These are phyloP conservation scores for Phytophthora chlamydospora DNA, from an alignment of 352 stramenopile genomes.

Conservation along the genomic window DNA sequence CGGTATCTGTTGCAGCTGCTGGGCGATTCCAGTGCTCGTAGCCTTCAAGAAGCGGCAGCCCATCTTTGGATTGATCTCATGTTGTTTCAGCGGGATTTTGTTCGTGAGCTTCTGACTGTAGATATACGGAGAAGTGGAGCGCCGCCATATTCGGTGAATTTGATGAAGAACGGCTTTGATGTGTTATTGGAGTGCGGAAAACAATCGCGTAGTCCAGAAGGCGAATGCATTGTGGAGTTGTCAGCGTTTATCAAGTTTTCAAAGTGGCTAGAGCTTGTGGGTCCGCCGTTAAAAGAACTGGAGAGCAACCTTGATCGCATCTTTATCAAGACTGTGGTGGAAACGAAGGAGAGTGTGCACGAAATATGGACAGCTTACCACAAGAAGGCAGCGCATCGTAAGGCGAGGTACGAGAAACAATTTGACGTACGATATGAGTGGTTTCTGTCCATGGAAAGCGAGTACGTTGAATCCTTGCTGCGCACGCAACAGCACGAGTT, in stretches of 20 bases:
- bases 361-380: slow-evolving; percentile 57
- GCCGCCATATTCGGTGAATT: slow-evolving; percentile 68
- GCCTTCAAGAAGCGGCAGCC: slow-evolving; percentile 55
- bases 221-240: slow-evolving; percentile 17
- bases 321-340: slow-evolving; percentile 59
- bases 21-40: slow-evolving; percentile 28
- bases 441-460: slow-evolving; percentile 42
- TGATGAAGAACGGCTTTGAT: slow-evolving; percentile 85
- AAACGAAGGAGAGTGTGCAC: slow-evolving; percentile 58
- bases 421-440: slow-evolving; percentile 51
- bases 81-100: slow-evolving; percentile 55
- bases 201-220: slow-evolving; percentile 11
- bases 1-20: slow-evolving; percentile 68
- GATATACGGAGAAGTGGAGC: slow-evolving; percentile 60
- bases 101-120: slow-evolving; percentile 64
- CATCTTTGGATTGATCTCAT: slow-evolving; percentile 78
- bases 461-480: slow-evolving; percentile 46
- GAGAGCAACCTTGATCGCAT: slow-evolving; percentile 66
- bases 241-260: slow-evolving; percentile 51
- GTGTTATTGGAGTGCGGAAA: slow-evolving; percentile 47
- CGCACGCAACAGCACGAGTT: slow-evolving; percentile 58
- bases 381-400: slow-evolving; percentile 41
- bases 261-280: slow-evolving; percentile 76
- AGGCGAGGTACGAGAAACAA: slow-evolving; percentile 50
- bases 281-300: slow-evolving; percentile 66